Conservation (phyloP, 2,329 filamentous ascomycete species). For the Ascomycota sp. region DNA sequence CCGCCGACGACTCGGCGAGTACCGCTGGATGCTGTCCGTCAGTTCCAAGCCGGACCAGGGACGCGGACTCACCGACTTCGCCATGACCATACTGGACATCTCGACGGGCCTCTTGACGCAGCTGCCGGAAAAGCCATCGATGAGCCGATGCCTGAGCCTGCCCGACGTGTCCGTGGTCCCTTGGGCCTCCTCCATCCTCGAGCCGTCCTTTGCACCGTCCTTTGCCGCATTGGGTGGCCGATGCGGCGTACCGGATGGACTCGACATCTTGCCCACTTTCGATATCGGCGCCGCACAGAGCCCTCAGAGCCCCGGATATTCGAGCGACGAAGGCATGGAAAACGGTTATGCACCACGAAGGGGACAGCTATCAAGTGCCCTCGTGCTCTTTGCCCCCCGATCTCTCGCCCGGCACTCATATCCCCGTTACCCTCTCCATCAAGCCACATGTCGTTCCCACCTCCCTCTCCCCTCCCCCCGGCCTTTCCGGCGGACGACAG, state of each 20-base stretch:
- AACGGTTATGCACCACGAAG: constrained; percentile 8
- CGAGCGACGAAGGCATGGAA: constrained; percentile 35
- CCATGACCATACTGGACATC: constrained; percentile 60
- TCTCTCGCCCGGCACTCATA: too few species aligned
- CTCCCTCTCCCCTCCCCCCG: too few species aligned
- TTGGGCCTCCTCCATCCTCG: constrained; percentile 7
- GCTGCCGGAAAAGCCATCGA: constrained; percentile 48
- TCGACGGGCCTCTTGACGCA: constrained; percentile 48
- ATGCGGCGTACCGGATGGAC: constrained; percentile 17
- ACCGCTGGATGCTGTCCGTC: constrained; percentile 83
- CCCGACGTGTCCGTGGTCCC: constrained; percentile 23
- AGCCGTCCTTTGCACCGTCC: constrained; percentile 10
- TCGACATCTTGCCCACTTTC: constrained; percentile 23
- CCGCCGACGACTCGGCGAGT: constrained; percentile 64
- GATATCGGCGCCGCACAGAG: constrained; percentile 31
- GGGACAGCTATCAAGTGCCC: too few species aligned
- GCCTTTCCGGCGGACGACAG: too few species aligned
- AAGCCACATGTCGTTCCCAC: too few species aligned
- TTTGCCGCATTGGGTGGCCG: constrained; percentile 12
- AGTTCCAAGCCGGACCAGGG: constrained; percentile 51
- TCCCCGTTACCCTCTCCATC: too few species aligned
- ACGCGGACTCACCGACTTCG: constrained; percentile 41
- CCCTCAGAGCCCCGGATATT: constrained; percentile 26
- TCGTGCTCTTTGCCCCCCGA: too few species aligned
- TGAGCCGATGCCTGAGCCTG: constrained; percentile 33